Base-by-base conservation (phyloP, 2,329 filamentous ascomycete genomes). In the Fusarium longipes region DNA sequence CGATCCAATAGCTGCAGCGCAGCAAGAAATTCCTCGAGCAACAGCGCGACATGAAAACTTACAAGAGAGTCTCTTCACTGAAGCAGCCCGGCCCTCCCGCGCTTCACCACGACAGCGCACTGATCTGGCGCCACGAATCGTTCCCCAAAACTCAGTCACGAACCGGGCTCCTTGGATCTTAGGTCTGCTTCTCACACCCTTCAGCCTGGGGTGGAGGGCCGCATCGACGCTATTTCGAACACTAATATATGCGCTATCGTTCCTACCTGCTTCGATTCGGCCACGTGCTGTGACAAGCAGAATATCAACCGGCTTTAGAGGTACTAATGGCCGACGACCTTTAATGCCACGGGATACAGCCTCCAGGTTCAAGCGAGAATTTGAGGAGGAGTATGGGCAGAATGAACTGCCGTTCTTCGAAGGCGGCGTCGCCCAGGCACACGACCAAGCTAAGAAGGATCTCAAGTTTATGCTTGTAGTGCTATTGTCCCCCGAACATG, bases 391-490 rank as follows among this genome's bases (percentile, higher is more conserved):
- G 73, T 96, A 97, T 74, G 93, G 93, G 0, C 80, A 83, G 18
- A 87, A 89, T 47, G 83, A 82, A 6, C 80, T 98, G 6, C 89
- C 91, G 0, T 97, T 96, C 77, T 89, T 91, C 70, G 94, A 97
- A 75, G 91, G 91, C 50, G 93, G 95, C 6, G 96, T 98, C 75
- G 94, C 96, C 7, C 92, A 97, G 79, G 93, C 94, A 0, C 88
- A 97, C 65, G 96, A 99, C 75, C 81, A 90, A 35, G 93, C 95
- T 8, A 97, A 98, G 82, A 90, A 89, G 70, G 93, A 98, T 33
- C 85, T 97, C 55, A 96, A 96, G 76, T 97, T 96, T 75, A 83
- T 99, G 15, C 80, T 98, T n/a, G 90, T 97, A 17, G 82, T 98
- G 7, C 85, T 99, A 17, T 81, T 97, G 52, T 96, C 94, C 1